These are phyloP conservation scores for Phytophthora cactorum DNA, from an alignment of 352 stramenopile species.

Conservation along the genomic window DNA sequence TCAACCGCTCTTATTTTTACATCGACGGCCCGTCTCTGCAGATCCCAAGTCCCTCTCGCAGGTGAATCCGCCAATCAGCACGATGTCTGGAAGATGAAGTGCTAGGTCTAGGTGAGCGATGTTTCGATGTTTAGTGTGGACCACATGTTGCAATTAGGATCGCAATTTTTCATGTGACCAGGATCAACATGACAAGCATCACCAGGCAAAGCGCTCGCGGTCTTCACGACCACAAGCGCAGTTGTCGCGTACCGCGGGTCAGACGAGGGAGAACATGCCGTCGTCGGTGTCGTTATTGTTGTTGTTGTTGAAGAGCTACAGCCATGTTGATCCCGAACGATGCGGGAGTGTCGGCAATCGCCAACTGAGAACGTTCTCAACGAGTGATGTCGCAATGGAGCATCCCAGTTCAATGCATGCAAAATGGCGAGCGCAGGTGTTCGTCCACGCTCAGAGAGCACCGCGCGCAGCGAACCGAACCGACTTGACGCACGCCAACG, in stretches of 20 bases:
- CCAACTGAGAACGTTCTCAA: slow-evolving; percentile 18
- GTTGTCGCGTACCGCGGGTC: slow-evolving; percentile 28
- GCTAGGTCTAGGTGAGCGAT: background rate
- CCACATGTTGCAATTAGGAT: slow-evolving; percentile 1
- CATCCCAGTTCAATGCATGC: slow-evolving; percentile 1
- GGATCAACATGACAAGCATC: slow-evolving; percentile 8
- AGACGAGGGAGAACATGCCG: slow-evolving; percentile 20
- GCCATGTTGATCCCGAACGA: slow-evolving; percentile 18
- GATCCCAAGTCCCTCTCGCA: slow-evolving; percentile 15
- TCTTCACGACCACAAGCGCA: slow-evolving; percentile 19
- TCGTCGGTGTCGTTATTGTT: slow-evolving; percentile 12
- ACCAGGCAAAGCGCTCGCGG: slow-evolving; percentile 26
- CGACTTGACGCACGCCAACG: background rate
- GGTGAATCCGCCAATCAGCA: slow-evolving; percentile 16
- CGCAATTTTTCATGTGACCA: background rate
- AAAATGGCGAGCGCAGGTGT: slow-evolving; percentile 3
- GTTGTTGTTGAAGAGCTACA: slow-evolving; percentile 13
- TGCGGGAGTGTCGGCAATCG: slow-evolving; percentile 13
- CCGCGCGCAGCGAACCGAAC: background rate
- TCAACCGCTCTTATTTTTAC: slow-evolving; percentile 15
- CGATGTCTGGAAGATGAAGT: background rate
- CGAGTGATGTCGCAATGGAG: background rate
- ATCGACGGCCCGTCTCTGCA: slow-evolving; percentile 2
- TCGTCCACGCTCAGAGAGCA: slow-evolving; percentile 1
- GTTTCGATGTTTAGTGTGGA: background rate